Evolutionary conservation across 2,329 filamentous ascomycete genomes (phyloP), one percentile per base, ranked within the genome.

Genomic region (Xylaria sp.): DNA sequence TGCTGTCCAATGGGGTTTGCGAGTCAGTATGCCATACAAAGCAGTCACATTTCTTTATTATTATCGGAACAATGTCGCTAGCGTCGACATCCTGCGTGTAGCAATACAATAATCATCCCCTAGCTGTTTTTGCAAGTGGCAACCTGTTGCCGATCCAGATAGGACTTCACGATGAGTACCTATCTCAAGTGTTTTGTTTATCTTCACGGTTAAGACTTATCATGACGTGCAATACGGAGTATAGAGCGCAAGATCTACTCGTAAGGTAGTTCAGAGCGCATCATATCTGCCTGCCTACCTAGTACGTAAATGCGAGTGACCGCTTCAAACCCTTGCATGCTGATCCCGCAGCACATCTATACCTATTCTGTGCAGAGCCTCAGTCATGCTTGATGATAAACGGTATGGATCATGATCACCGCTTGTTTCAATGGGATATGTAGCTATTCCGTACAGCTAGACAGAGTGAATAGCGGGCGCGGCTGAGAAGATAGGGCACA

Each of bases 21-120:
- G 6, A 30, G 35, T 19, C 50, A 19, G 35, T 52, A 37, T 18
- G 50, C 35, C 10, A 11, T 39, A 30, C 50, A 52, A 30, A 52
- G 35, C 50, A 18, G 30, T 52, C 23, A 19, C 50, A 52, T 52
- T 39, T 52, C 34, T 52, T 52, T 39, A 52, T 52, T 51, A 37
- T 16, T 37, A 42, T 42, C 50, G 16, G 34, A 52, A 18, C 50
- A 18, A 52, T 52, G 34, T 42, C 50, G 34, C 50, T 52, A 39
- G 50, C 34, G 7, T 52, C 50, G 16, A 52, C 50, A 52, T 11
- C 50, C 50, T 39, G 34, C 35, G 35, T 37, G 50, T 19, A 42
- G 50, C 34, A 52, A 52, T 42, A 52, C 34, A 39, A 52, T 42
- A 39, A 37, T 52, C 35, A 52, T 52, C 34, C 35, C 34, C 50